Percentiles rank a stretch among this genome's conserved stretches.
Conservation (phyloP, 108 stramenopile species). For the Pseudonitzschia multistriata region DNA sequence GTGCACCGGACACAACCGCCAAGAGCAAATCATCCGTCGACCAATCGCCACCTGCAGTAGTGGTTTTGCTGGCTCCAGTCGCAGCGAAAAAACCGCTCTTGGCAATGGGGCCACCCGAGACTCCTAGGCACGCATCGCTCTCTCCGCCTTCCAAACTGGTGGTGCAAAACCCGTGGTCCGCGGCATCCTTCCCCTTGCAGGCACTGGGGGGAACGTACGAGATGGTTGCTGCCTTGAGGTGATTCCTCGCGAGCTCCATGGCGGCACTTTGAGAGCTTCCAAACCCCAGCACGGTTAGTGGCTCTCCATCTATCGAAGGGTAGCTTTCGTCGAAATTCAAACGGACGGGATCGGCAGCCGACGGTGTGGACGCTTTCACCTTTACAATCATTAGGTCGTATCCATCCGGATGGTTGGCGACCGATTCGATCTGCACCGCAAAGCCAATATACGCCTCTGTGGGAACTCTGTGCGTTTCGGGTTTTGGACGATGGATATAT, state of each 20-base stretch:
- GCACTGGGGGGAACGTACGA: constrained; percentile 12
- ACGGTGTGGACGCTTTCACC: constrained; percentile 3
- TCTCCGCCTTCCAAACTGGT: neutral
- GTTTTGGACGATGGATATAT: no score
- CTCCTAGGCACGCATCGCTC: constrained; percentile 17
- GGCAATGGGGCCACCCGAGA: constrained; percentile 27
- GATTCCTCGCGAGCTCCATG: no score
- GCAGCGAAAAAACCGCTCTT: neutral
- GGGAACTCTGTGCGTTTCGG: neutral
- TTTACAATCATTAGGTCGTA: constrained; percentile 22
- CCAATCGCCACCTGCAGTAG: neutral
- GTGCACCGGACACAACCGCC: constrained; percentile 15
- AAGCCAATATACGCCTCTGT: neutral
- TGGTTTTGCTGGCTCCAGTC: neutral
- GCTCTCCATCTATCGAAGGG: constrained; percentile 1
- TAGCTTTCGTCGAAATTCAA: constrained; percentile 22
- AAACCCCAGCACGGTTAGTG: constrained; percentile 22
- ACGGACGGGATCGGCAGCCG: neutral
- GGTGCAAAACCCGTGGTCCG: constrained; percentile 25
- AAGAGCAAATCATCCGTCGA: constrained; percentile 20
- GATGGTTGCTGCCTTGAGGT: constrained; percentile 20
- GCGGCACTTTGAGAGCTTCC: constrained; percentile 8
- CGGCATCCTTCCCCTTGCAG: no score
- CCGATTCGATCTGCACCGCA: no score
- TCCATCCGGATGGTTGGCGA: constrained; percentile 15